Evolutionary conservation across 345 rosid genomes (phyloP), one percentile per base, ranked within the genome.

Genomic region (Rhizophora mangle): DNA sequence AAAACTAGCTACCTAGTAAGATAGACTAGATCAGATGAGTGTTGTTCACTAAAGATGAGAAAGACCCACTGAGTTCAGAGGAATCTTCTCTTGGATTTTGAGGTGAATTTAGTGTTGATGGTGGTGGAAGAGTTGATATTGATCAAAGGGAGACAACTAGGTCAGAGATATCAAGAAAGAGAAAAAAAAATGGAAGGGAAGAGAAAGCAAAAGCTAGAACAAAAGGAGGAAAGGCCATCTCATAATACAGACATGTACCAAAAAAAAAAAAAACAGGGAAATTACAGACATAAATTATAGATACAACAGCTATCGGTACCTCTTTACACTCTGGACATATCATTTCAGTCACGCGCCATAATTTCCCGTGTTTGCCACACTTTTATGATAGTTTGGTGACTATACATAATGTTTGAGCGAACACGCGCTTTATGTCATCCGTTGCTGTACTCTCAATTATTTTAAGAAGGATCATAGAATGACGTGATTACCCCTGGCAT

Each of bases 261-360:
- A 31, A 31, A 3, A 3, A 31, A 31, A 31, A 31, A 31, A 31
- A 31, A 4, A 31, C 5, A 4, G 31, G 0, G 5, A 31, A 76
- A 11, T 69, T 31, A 76, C 83, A 81, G 79, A 72, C 77, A 78
- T 78, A 71, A 84, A 84, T 82, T 84, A 82, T 82, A 74, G 72
- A 82, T 69, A 73, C 34, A 66, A 34, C 9, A 56, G 31, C 30
- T 24, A n/a, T 15, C 74, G 78, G 77, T 78, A 68, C 71, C 27
- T 21, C 62, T 52, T 60, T 52, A 31, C 32, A 54, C 19, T 49
- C 11, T 16, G 16, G 36, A 63, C 19, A 27, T 56, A 59, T 60
- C 53, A n/a, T 11, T 39, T 46, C 9, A 61, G 2, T 6, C 75
- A 77, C 86, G 74, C 79, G 60, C 77, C 64, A 54, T 0, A 18